Base-by-base conservation (phyloP, 1,139 yeast genomes). In the Yamadazyma dushanensis region DNA sequence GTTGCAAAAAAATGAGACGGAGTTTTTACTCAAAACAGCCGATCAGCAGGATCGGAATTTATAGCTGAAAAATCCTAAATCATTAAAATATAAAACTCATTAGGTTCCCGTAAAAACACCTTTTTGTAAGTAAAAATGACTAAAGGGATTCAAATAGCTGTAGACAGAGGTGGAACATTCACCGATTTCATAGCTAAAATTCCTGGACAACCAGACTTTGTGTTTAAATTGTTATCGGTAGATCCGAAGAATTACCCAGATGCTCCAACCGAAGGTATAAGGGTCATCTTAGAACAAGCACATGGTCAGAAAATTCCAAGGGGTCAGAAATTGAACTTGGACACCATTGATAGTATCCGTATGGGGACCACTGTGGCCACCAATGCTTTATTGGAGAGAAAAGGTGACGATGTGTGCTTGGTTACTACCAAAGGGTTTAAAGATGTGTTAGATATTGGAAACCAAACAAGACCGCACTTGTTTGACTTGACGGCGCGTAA, bases 191-290 rank as follows among this genome's bases (percentile, higher is more conserved):
- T 75, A 20, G 80, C 83, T 5, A 70, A 81, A 40, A 64, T 65
- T 33, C 71, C 73, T 0, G 59, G 57, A 10, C 62, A 61, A 29
- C 50, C 51, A 3, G 75, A 70, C 43, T 54, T 53, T 33, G 69
- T 64, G 1, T 69, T 76, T 50, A 89, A 89, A 58, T 63, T 89
- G 27, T 67, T 90, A 19, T 87, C 96, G 1, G 96, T 84, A 6
- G 96, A 90, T 54, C 95, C 96, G 0, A 66, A 73, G 29, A 89
- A 89, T 61, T 89, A 90, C 55, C 63, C 70, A 4, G 97, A 90
- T 67, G 96, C 97, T 1, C 95, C 95, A 4, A 70, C 90, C 11
- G 97, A 89, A 61, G 97, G 96, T 5, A 86, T 90, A 31, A 70
- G 97, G 44, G 63, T 95, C 34, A 74, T 87, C 0, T 60, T 90